These are phyloP conservation scores for Malus orientalis DNA, from an alignment of 306 rosid genomes.

Conservation along the genomic window DNA sequence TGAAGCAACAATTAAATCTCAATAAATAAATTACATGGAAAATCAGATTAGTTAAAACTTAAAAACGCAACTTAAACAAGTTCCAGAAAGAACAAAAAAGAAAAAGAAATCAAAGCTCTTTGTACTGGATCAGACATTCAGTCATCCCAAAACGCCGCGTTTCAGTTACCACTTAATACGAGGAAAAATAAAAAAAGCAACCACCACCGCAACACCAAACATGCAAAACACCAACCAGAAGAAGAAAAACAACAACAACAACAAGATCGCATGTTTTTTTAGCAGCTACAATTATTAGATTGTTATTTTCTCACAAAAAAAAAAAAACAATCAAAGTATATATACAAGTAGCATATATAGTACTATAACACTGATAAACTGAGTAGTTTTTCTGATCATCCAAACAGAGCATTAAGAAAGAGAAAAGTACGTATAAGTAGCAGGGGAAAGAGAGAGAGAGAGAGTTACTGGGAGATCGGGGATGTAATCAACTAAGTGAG, in stretches of 20 bases:
- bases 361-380: too few relatives aligned
- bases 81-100: not conserved
- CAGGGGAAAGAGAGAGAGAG: not conserved
- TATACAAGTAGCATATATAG: not conserved
- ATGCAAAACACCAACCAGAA: not conserved
- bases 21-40: not conserved
- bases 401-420: too few relatives aligned
- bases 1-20: not conserved
- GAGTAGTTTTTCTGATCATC: not conserved
- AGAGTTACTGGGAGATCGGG: conserved; percentile 31
- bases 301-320: too few relatives aligned
- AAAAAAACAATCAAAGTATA: not conserved
- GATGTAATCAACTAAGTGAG: conserved; percentile 49
- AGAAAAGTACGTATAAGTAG: not conserved
- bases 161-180: not conserved
- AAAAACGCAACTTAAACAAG: too few relatives aligned
- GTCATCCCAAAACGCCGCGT: not conserved
- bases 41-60: not conserved
- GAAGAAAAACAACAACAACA: not conserved
- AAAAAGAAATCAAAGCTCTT: not conserved
- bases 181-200: not conserved
- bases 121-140: not conserved
- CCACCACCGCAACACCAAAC: not conserved
- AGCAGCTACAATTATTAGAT: not conserved
- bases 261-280: not conserved